These are phyloP conservation scores for Fusarium paranaense DNA, from an alignment of 2,329 filamentous ascomycete species.

Conservation along the genomic window DNA sequence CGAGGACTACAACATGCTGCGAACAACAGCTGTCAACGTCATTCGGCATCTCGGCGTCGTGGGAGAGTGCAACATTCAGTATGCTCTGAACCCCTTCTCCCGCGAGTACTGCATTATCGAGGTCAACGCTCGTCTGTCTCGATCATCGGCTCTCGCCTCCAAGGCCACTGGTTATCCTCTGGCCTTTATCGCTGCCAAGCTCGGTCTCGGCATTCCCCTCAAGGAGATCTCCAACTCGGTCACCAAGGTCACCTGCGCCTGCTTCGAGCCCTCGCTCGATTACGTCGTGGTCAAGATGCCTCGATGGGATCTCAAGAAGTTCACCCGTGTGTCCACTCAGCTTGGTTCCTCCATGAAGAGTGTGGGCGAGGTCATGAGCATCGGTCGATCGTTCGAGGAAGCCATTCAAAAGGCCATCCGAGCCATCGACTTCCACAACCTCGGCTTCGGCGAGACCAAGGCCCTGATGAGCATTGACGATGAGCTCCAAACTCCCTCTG, in stretches of 20 bases:
- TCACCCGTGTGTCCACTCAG: conserved; percentile 94
- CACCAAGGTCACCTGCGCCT: conserved; percentile 94
- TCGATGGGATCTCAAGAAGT: conserved; percentile 99
- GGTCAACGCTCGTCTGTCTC: conserved; percentile 97
- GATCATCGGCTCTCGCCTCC: conserved; percentile 95
- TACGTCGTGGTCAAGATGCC: conserved; percentile 99
- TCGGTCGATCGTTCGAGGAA: conserved; percentile 96
- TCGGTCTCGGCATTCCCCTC: conserved; percentile 92
- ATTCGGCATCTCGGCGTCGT: conserved; percentile 96
- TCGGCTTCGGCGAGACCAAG: conserved; percentile 92
- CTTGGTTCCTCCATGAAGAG: conserved; percentile 99
- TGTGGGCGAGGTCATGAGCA: conserved; percentile 99
- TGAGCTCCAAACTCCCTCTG: conserved; percentile 95
- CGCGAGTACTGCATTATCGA: conserved; percentile 99
- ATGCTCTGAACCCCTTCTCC: conserved; percentile 94
- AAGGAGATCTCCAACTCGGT: conserved; percentile 98
- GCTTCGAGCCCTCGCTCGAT: conserved; percentile 97
- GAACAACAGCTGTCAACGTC: conserved; percentile 97
- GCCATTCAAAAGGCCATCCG: conserved; percentile 98
- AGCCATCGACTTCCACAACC: conserved; percentile 92
- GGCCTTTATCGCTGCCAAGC: conserved; percentile 98
- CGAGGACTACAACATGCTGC: conserved; percentile 99
- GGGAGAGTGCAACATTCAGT: conserved; percentile 98
- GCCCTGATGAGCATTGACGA: conserved; percentile 96
- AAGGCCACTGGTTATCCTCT: conserved; percentile 98